Percentiles rank a stretch among this genome's conserved stretches.
Evolutionary conservation across 1,139 yeast species (phyloP).

Genomic region (Geotrichum klebahnii): DNA sequence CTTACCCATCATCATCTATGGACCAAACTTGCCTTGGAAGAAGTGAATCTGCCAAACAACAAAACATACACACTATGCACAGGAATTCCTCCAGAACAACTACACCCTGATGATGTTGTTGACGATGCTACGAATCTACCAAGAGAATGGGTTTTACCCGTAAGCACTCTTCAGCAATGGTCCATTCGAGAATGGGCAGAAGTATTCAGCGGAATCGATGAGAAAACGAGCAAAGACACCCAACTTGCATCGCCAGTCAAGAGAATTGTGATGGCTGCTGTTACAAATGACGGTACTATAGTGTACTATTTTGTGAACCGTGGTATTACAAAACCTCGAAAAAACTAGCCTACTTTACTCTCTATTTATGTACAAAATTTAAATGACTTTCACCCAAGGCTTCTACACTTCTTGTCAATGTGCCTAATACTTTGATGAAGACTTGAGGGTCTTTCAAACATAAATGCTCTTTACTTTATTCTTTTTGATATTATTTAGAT

Average conservation of each 20-base stretch:
- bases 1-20: slow-evolving; percentile 19
- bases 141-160: slow-evolving; percentile 21
- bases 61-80: slow-evolving; percentile 15
- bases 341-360: slow-evolving; percentile 38
- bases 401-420: too few species aligned
- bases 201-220: slow-evolving; percentile 31
- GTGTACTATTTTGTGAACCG: slow-evolving; percentile 62
- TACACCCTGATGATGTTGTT: slow-evolving; percentile 19
- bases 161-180: slow-evolving; percentile 29
- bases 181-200: slow-evolving; percentile 36
- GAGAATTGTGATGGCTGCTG: slow-evolving; percentile 53
- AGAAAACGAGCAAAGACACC: slow-evolving; percentile 6
- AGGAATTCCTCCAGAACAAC: slow-evolving; percentile 19
- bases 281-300: slow-evolving; percentile 61
- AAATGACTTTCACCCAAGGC: too few species aligned
- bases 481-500: too few species aligned
- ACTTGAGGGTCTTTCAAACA: too few species aligned
- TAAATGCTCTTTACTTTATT: too few species aligned
- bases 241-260: slow-evolving; percentile 24
- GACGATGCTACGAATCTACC: not conserved
- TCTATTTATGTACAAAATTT: too few species aligned
- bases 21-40: slow-evolving; percentile 6
- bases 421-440: too few species aligned
- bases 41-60: slow-evolving; percentile 1
- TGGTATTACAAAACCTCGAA: slow-evolving; percentile 59